phyloP scores from a whole-genome alignment of 306 rosid species.

The Gynostemma pentaphyllum region DNA sequence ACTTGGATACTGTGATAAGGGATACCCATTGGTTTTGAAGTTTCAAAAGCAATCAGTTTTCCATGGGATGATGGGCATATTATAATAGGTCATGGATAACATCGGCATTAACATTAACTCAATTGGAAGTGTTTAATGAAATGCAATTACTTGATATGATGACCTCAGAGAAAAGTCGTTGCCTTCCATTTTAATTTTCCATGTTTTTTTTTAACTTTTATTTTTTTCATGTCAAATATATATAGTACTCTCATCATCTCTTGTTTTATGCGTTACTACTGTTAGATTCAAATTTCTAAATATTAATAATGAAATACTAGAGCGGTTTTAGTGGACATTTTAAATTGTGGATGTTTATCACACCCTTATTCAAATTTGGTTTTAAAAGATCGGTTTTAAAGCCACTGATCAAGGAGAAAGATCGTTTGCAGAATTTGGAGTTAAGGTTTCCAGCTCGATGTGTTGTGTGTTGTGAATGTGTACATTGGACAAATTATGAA shows the following conservation, averaged over 20 bases:
- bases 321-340: neutral
- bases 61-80: neutral
- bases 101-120: neutral
- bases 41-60: neutral
- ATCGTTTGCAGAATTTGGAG: too few relatives aligned
- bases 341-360: too few relatives aligned
- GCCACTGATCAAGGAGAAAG: too few relatives aligned
- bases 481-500: too few relatives aligned
- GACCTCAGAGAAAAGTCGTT: neutral
- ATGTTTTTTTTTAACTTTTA: too few relatives aligned
- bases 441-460: too few relatives aligned
- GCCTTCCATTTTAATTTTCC: neutral
- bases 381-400: too few relatives aligned
- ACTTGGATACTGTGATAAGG: too few relatives aligned
- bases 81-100: neutral
- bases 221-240: neutral
- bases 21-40: too few relatives aligned
- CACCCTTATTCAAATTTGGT: too few relatives aligned
- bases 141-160: too few relatives aligned
- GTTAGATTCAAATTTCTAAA: neutral
- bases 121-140: neutral
- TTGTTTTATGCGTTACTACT: neutral
- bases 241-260: neutral
- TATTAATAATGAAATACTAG: neutral
- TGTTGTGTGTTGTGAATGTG: too few relatives aligned